A percentile compares a stretch with the other conserved stretches of the same genome.
These are phyloP conservation scores for thale cress (Arabidopsis thaliana) DNA, from an alignment of 345 rosid genomes.

Conservation along the genomic window DNA sequence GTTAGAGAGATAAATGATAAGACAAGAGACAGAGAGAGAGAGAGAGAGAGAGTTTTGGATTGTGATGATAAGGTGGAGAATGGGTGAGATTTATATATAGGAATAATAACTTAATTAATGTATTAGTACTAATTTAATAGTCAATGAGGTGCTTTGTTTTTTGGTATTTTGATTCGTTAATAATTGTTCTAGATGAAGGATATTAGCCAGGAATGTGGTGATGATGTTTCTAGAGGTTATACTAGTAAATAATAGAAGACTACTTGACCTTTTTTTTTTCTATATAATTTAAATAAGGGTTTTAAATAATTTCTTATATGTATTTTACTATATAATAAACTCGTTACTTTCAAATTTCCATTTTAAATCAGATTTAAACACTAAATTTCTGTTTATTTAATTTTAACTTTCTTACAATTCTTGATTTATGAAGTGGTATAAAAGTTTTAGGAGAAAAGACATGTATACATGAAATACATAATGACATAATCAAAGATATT, in stretches of 20 bases:
- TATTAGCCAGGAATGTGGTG: constrained; percentile 42
- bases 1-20: constrained; percentile 9
- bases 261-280: constrained; percentile 12
- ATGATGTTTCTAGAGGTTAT: constrained; percentile 32
- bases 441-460: no score
- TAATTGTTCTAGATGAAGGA: constrained; percentile 29
- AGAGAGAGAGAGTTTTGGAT: constrained; percentile 16
- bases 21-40: background rate
- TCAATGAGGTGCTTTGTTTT: background rate
- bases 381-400: background rate
- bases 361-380: background rate
- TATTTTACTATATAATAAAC: no score
- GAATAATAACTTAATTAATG: constrained; percentile 26
- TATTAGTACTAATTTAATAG: background rate
- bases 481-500: no score
- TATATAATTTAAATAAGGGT: background rate
- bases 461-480: no score
- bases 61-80: constrained; percentile 35
- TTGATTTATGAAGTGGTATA: background rate
- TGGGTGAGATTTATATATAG: constrained; percentile 33
- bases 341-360: background rate
- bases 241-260: background rate
- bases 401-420: background rate
- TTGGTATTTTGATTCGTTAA: constrained; percentile 9
- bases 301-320: no score